Conservation (phyloP, 192 early-diverging fungal species). For the Coemansia sp. region DNA sequence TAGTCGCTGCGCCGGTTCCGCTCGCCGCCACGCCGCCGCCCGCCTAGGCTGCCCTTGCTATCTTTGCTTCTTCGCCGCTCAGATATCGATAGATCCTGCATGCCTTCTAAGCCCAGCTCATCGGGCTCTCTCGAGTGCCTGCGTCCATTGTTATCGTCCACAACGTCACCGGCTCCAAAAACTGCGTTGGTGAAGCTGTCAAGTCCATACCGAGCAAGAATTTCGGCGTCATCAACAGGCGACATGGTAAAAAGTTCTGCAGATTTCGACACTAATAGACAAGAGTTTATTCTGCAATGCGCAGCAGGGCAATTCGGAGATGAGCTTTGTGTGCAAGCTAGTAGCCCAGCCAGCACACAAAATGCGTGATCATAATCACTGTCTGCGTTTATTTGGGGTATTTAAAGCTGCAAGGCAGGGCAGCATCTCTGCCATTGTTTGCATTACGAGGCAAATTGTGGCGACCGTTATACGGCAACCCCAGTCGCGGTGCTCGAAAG, state of each 20-base stretch:
- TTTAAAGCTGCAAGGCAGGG: neutral
- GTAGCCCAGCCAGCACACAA: neutral
- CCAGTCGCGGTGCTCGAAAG: neutral
- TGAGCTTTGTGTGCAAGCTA: too few relatives aligned
- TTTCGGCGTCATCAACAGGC: constrained; percentile 49
- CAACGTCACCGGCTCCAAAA: constrained; percentile 26
- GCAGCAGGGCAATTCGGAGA: neutral
- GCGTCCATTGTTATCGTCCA: constrained; percentile 10
- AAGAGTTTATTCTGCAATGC: neutral
- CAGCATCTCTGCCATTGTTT: neutral
- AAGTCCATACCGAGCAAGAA: constrained; percentile 50
- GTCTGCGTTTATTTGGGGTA: neutral
- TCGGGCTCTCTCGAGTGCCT: constrained; percentile 15
- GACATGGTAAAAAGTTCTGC: constrained; percentile 18
- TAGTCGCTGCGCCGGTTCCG: constrained; percentile 7
- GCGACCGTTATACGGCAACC: neutral
- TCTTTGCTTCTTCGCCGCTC: constrained; percentile 15
- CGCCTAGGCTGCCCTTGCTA: constrained; percentile 11
- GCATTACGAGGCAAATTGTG: neutral
- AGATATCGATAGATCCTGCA: constrained; percentile 20
- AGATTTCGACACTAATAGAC: neutral
- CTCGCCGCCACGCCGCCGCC: constrained; percentile 20
- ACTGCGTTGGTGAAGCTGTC: constrained; percentile 39
- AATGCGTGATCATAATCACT: neutral
- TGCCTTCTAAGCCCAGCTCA: constrained; percentile 17